phyloP scores from a whole-genome alignment of 2,329 filamentous ascomycete species.

The Pseudogymnoascus destructans region DNA sequence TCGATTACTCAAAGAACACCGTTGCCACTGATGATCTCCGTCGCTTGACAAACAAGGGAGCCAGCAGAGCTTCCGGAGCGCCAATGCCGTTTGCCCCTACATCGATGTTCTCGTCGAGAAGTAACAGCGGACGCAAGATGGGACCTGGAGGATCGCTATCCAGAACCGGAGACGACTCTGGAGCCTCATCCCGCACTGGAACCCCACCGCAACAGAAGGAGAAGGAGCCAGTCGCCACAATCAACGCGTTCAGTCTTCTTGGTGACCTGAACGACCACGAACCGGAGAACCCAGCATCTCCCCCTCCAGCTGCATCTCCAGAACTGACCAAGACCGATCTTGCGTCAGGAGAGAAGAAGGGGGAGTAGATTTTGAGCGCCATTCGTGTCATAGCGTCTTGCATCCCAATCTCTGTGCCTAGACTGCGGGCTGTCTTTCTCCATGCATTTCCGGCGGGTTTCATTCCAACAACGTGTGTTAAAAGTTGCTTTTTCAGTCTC shows the following conservation, averaged over 20 bases:
- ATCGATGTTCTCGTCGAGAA: conserved; percentile 78
- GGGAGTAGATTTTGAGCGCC: conserved; percentile 8
- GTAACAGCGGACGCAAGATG: conserved; percentile 75
- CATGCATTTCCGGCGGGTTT: conserved; percentile 33
- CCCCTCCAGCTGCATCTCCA: conserved; percentile 57
- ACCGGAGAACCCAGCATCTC: conserved; percentile 51
- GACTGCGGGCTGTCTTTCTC: conserved; percentile 30
- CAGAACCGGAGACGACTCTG: conserved; percentile 71
- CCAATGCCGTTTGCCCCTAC: conserved; percentile 57
- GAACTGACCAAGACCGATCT: conserved; percentile 49
- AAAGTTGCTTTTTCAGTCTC: conserved; percentile 32
- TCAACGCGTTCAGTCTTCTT: conserved; percentile 69
- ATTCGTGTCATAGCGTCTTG: conserved; percentile 24
- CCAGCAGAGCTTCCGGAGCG: conserved; percentile 47
- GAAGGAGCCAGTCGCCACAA: conserved; percentile 51
- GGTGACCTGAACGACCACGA: conserved; percentile 33
- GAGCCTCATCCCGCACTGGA: conserved; percentile 74
- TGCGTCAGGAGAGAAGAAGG: conserved; percentile 37
- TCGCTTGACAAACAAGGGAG: conserved; percentile 51
- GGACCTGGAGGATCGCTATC: conserved; percentile 61
- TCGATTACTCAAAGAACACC: conserved; percentile 60
- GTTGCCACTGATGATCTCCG: conserved; percentile 86
- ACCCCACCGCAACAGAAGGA: conserved; percentile 66
- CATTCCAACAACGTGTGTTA: conserved; percentile 30
- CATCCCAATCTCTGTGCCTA: conserved; percentile 34